Evolutionary conservation across 2,329 filamentous ascomycete genomes (phyloP), one percentile per base, ranked within the genome.

Genomic region (Fusarium foetens): DNA sequence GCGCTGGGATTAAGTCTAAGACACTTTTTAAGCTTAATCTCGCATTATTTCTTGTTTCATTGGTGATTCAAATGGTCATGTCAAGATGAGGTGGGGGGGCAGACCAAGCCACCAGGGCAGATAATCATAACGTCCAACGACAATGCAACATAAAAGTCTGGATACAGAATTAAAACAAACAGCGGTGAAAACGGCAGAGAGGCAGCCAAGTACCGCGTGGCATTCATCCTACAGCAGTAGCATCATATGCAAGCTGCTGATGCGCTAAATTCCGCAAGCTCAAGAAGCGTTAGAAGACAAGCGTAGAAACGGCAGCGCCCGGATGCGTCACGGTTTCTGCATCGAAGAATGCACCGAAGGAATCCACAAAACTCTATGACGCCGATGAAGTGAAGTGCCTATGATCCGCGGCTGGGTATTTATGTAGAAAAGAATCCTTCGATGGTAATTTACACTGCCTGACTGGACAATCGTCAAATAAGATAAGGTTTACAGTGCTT

Each of bases 261-360:
- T 14, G 45, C 62, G 39, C 29, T 42, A n/a, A 17, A 27, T 25
- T 13, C 36, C 19, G 31, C 16, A 29, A n/a, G 19, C 16, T 25
- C 29, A 29, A 36, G 43, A 39, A 42, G 19, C 27, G 29, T 63
- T 35, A 17, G 27, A 27, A 19, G n/a, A 14, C 10, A 27, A 19
- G 36, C 25, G 19, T n/a, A 12, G 31, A 31, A 21, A 46, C 19
- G 46, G 33, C 10, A 48, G 21, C 21, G 25, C 23, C 60, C 42
- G 43, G 35, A 33, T 63, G 31, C 29, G 21, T 36, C 23, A n/a
- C 23, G 39, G 23, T 54, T 29, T 67, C 43, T 62, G 46, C 62
- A 67, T n/a, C 36, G 63, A 68, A 67, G 55, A 62, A 62, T 68
- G 63, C 48, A 54, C 29, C 42, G 63, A 68, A 62, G 41, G 27